phyloP scores from a whole-genome alignment of 352 stramenopile genomes.

The Achlya hypogyna region DNA sequence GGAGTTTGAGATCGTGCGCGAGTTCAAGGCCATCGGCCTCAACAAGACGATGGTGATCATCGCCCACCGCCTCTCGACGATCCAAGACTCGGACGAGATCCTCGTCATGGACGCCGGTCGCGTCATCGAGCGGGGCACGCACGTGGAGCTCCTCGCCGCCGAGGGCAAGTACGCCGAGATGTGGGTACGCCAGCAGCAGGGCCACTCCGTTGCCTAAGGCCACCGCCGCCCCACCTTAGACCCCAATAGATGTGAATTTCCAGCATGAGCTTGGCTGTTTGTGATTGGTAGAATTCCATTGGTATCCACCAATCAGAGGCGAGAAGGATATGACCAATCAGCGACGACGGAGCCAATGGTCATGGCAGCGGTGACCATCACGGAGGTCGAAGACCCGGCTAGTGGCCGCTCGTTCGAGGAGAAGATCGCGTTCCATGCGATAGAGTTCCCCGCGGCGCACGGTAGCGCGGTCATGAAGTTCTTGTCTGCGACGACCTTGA shows the following conservation, averaged over 20 bases:
- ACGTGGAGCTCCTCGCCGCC: constrained; percentile 73
- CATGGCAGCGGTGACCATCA: neutral
- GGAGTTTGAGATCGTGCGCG: constrained; percentile 68
- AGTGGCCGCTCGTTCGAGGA: neutral
- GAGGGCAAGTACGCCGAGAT: constrained; percentile 71
- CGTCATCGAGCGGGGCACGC: constrained; percentile 83
- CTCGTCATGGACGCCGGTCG: constrained; percentile 82
- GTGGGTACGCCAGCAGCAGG: constrained; percentile 55
- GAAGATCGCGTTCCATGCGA: constrained; percentile 36
- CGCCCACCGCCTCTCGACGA: constrained; percentile 73
- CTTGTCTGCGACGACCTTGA: constrained; percentile 36
- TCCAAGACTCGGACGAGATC: constrained; percentile 80
- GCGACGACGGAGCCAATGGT: neutral
- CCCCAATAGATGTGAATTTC: no score
- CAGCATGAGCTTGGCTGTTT: neutral
- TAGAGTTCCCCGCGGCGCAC: constrained; percentile 53
- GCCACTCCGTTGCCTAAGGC: no score
- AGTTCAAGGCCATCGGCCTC: constrained; percentile 49
- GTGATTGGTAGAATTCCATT: neutral
- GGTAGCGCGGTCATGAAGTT: constrained; percentile 61
- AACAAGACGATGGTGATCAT: constrained; percentile 81
- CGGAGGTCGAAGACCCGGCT: neutral
- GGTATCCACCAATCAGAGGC: no score
- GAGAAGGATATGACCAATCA: neutral
- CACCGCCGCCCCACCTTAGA: no score